phyloP scores from a whole-genome alignment of 202 grass and related monocot genomes.

The Brachypodium distachyon region DNA sequence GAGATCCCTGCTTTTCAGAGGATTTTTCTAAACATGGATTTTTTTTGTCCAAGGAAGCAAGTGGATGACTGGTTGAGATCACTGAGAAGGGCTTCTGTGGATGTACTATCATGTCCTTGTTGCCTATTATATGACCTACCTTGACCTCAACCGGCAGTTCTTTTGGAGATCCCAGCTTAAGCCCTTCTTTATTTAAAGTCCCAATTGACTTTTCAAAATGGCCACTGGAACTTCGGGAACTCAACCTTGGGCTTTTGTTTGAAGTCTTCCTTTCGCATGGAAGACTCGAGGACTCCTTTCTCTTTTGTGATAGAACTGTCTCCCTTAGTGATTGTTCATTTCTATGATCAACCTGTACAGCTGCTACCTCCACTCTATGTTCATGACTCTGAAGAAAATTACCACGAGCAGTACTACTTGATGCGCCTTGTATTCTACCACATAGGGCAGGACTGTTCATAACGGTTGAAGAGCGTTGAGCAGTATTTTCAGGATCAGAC shows the following conservation, averaged over 20 bases:
- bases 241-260: background rate
- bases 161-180: constrained; percentile 9
- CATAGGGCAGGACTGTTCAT: background rate
- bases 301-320: constrained; percentile 16
- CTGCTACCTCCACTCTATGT: background rate
- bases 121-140: background rate
- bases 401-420: background rate
- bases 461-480: background rate
- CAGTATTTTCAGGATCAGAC: constrained; percentile 6
- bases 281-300: constrained; percentile 14
- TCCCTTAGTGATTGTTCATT: background rate
- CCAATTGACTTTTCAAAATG: background rate
- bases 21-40: background rate
- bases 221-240: background rate
- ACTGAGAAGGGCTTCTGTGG: background rate
- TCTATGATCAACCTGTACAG: background rate
- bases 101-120: constrained; percentile 3
- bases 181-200: constrained; percentile 6
- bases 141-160: background rate
- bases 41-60: background rate
- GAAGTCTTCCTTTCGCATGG: background rate
- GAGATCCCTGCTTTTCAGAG: background rate
- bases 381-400: constrained; percentile 22
- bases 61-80: background rate
- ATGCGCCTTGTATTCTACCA: constrained; percentile 12